phyloP scores from a whole-genome alignment of 2,329 filamentous ascomycete species.

The Neoarthrinium moseri region DNA sequence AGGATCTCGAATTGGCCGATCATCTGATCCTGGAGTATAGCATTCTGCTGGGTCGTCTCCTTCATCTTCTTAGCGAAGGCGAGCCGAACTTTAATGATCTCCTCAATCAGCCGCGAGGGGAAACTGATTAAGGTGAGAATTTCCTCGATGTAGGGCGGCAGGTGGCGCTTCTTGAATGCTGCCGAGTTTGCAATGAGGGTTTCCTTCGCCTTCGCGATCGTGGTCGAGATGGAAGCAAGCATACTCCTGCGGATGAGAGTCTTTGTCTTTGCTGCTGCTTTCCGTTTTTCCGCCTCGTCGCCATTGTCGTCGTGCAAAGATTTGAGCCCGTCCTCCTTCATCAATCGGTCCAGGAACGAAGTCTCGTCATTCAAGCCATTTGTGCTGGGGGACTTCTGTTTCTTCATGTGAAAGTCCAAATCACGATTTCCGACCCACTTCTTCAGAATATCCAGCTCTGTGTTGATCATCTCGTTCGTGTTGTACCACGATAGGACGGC shows the following conservation, averaged over 20 bases:
- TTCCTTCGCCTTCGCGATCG: conserved; percentile 90
- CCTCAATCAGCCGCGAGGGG: conserved; percentile 90
- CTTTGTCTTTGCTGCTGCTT: conserved; percentile 37
- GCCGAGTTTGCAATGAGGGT: conserved; percentile 85
- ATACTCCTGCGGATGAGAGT: conserved; percentile 63
- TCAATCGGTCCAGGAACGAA: conserved; percentile 87
- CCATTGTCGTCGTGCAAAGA: conserved; percentile 87
- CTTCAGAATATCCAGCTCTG: conserved; percentile 84
- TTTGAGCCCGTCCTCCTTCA: conserved; percentile 94
- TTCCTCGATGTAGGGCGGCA: conserved; percentile 96
- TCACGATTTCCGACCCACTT: conserved; percentile 97
- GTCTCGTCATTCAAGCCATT: conserved; percentile 83
- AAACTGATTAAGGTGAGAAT: conserved; percentile 96
- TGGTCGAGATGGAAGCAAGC: conserved; percentile 76
- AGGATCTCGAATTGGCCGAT: conserved; percentile 94
- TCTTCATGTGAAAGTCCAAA: conserved; percentile 81
- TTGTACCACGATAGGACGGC: conserved; percentile 96
- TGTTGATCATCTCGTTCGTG: conserved; percentile 94
- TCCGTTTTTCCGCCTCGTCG: conserved; percentile 32
- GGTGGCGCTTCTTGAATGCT: conserved; percentile 81
- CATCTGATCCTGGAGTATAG: conserved; percentile 96
- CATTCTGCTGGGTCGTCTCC: conserved; percentile 86
- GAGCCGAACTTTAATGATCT: conserved; percentile 89
- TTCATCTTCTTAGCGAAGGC: conserved; percentile 94
- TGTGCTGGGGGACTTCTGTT: conserved; percentile 64